phyloP scores from a whole-genome alignment of 176 grass and related monocot species.

The Elymus sibiricus region DNA sequence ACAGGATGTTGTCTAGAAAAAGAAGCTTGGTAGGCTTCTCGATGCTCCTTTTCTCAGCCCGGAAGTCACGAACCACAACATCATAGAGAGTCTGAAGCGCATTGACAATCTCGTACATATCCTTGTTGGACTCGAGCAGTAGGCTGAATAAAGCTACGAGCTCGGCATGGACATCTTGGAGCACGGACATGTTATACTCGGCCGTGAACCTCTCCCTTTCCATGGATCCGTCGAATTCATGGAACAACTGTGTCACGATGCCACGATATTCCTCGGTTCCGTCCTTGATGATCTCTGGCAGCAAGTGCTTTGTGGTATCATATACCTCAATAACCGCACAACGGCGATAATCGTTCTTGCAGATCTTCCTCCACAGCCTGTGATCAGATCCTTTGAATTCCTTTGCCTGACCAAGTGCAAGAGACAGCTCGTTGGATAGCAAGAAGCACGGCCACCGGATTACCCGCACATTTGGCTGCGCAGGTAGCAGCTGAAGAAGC shows the following conservation, averaged over 20 bases:
- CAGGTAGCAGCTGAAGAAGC: conserved; percentile 76
- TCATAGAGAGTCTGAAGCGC: conserved; percentile 81
- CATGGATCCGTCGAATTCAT: conserved; percentile 66
- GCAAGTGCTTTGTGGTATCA: conserved; percentile 71
- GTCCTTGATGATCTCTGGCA: conserved; percentile 64
- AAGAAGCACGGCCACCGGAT: conserved; percentile 93
- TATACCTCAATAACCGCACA: conserved; percentile 87
- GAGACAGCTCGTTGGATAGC: conserved; percentile 78
- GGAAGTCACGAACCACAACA: conserved; percentile 74
- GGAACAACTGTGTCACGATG: conserved; percentile 59
- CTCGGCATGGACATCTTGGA: conserved; percentile 51
- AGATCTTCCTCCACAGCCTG: conserved; percentile 79
- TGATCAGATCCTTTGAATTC: conserved; percentile 47
- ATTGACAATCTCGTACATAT: conserved; percentile 68
- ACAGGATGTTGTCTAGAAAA: conserved; percentile 68
- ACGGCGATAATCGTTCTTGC: conserved; percentile 87
- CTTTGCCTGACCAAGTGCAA: conserved; percentile 84
- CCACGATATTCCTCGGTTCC: conserved; percentile 59
- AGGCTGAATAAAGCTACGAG: conserved; percentile 49
- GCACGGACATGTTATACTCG: conserved; percentile 61
- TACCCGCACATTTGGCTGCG: conserved; percentile 73
- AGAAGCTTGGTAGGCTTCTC: conserved; percentile 48
- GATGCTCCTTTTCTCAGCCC: conserved; percentile 65
- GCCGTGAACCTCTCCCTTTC: conserved; percentile 53
- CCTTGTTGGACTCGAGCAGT: conserved; percentile 52